Percentiles rank a stretch among this genome's conserved stretches.
Conservation (phyloP, 805 yeast species). For the Saccharomycopsis schoenii region DNA sequence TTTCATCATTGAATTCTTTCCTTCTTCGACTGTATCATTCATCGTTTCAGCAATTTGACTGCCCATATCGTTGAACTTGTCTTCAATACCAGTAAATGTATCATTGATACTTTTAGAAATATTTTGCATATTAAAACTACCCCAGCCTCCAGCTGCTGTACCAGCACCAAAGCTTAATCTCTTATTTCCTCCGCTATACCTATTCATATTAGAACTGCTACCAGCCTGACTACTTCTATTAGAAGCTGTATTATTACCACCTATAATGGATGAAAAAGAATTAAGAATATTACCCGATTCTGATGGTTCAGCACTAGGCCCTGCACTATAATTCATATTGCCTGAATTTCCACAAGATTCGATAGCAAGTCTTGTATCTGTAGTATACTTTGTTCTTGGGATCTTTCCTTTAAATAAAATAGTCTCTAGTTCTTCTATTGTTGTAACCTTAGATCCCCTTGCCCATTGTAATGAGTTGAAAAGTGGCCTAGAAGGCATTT, state of each 20-base stretch:
- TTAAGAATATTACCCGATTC: conserved; percentile 3
- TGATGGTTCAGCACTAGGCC: conserved; percentile 9
- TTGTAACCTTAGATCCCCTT: conserved; percentile 58
- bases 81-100: conserved; percentile 45
- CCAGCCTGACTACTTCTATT: background rate
- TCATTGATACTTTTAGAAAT: conserved; percentile 37
- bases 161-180: conserved; percentile 11
- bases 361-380: conserved; percentile 49
- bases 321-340: conserved; percentile 18
- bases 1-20: conserved; percentile 40
- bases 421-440: conserved; percentile 49
- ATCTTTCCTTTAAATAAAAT: conserved; percentile 65
- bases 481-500: conserved; percentile 70
- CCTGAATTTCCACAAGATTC: conserved; percentile 29
- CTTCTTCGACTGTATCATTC: conserved; percentile 40
- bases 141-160: conserved; percentile 26
- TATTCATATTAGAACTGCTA: background rate
- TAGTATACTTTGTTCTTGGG: conserved; percentile 40
- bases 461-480: conserved; percentile 80
- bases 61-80: conserved; percentile 48
- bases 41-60: conserved; percentile 42
- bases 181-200: conserved; percentile 17
- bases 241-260: background rate
- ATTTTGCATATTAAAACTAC: conserved; percentile 27
- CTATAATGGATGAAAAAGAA: background rate